phyloP scores from a whole-genome alignment of 2,329 filamentous ascomycete species.

The Phialophora tarda region DNA sequence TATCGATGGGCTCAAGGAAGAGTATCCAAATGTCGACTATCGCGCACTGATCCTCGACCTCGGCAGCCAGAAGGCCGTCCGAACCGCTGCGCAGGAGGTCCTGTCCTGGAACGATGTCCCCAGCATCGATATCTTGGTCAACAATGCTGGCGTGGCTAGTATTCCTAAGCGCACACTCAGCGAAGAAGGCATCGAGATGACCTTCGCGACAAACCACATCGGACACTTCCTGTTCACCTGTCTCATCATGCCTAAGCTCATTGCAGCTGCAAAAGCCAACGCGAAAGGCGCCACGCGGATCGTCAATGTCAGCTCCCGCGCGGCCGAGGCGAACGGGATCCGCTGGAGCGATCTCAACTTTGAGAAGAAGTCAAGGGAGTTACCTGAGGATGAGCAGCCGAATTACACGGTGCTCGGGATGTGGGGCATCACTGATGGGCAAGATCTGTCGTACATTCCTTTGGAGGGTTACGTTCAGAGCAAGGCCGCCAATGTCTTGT shows the following conservation, averaged over 20 bases:
- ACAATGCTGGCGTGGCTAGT: conserved; percentile 52
- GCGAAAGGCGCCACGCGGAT: conserved; percentile 34
- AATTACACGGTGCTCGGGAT: conserved; percentile 16
- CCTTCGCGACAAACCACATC: conserved; percentile 48
- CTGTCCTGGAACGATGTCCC: conserved; percentile 38
- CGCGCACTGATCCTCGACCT: conserved; percentile 46
- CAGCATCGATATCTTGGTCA: conserved; percentile 51
- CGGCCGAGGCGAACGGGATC: conserved; percentile 41
- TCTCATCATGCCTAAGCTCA: conserved; percentile 45
- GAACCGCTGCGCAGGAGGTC: conserved; percentile 44
- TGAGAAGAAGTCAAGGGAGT: conserved; percentile 36
- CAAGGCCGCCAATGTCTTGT: conserved; percentile 56
- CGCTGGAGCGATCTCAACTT: conserved; percentile 47
- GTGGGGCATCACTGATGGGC: conserved; percentile 20
- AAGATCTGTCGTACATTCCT: conserved; percentile 42
- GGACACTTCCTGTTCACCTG: conserved; percentile 50
- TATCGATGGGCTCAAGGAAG: conserved; percentile 37
- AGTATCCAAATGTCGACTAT: conserved; percentile 38
- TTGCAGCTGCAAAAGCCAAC: conserved; percentile 39
- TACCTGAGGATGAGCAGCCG: conserved; percentile 33
- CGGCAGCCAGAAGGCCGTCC: conserved; percentile 42
- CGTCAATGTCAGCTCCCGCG: conserved; percentile 43
- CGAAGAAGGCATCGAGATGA: conserved; percentile 48
- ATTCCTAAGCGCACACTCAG: conserved; percentile 36
- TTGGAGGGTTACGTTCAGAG: conserved; percentile 53